Evolutionary conservation across 805 yeast species (phyloP).

Genomic region (Saccharomycopsis microspora): DNA sequence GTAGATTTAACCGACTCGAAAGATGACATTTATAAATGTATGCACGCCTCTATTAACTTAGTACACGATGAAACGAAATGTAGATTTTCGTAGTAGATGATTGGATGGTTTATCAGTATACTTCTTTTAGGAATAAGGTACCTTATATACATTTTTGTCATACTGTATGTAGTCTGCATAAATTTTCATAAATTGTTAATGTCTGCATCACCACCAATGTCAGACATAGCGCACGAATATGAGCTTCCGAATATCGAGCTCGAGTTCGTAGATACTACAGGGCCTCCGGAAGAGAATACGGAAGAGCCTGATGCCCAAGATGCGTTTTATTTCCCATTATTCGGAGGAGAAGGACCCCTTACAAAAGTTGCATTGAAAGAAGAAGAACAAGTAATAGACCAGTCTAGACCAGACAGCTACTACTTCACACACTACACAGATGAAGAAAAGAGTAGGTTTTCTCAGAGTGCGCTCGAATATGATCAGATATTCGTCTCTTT

Average conservation of each 20-base stretch:
- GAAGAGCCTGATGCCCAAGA: not conserved
- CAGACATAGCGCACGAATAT: slow-evolving; percentile 5
- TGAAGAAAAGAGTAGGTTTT: not conserved
- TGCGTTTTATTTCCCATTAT: slow-evolving; percentile 14
- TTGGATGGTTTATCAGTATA: too few relatives aligned
- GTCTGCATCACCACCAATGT: not conserved
- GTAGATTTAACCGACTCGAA: too few relatives aligned
- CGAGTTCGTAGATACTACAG: slow-evolving; percentile 14
- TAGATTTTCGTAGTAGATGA: too few relatives aligned
- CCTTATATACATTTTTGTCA: too few relatives aligned
- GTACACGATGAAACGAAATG: too few relatives aligned
- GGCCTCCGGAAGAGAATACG: not conserved
- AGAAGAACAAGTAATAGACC: not conserved
- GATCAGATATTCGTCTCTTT: slow-evolving; percentile 5
- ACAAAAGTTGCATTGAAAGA: slow-evolving; percentile 13
- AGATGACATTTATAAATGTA: too few relatives aligned
- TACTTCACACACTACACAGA: slow-evolving; percentile 11
- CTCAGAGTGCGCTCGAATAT: slow-evolving; percentile 6
- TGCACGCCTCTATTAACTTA: too few relatives aligned
- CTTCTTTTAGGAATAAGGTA: too few relatives aligned
- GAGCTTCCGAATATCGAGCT: slow-evolving; percentile 14
- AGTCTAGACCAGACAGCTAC: slow-evolving; percentile 10
- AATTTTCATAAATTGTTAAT: too few relatives aligned
- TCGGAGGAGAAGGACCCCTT: slow-evolving; percentile 2
- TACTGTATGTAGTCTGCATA: too few relatives aligned